Conservation (phyloP, 352 stramenopile genomes). For the Phytophthora pluvialis region DNA sequence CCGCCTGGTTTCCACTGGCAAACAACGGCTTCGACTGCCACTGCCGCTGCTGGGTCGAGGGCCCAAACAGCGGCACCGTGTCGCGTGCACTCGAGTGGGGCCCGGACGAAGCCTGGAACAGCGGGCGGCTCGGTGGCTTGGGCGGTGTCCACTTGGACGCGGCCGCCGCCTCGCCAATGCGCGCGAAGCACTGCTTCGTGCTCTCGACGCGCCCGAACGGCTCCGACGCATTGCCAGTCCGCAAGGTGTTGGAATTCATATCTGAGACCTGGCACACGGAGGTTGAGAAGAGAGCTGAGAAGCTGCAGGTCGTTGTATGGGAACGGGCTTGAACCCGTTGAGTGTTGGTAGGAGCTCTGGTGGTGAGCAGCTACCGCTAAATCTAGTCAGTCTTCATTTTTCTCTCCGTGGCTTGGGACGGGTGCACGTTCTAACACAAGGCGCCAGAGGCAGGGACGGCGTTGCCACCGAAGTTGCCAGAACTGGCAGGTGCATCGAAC, state of each 20-base stretch:
- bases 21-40: not conserved
- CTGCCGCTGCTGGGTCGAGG: not conserved
- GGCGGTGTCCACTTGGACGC: conserved; percentile 18
- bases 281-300: too few species aligned
- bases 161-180: conserved; percentile 3
- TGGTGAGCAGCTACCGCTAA: too few species aligned
- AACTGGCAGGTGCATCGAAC: not conserved
- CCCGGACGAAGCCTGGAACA: conserved; percentile 10
- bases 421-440: too few species aligned
- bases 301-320: too few species aligned
- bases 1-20: not conserved
- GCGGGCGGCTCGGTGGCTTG: conserved; percentile 2
- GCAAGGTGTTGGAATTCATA: too few species aligned
- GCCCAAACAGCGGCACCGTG: not conserved
- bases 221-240: conserved; percentile 15
- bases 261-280: too few species aligned
- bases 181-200: conserved; percentile 17
- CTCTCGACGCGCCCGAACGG: conserved; percentile 26
- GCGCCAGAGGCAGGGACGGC: not conserved
- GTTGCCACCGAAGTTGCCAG: not conserved
- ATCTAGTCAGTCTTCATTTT: too few species aligned
- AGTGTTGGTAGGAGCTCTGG: too few species aligned
- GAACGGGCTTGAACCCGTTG: too few species aligned
- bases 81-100: not conserved
- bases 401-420: too few species aligned